These are phyloP conservation scores for Paradendryphiella salina DNA, from an alignment of 2,329 filamentous ascomycete genomes.

Conservation along the genomic window DNA sequence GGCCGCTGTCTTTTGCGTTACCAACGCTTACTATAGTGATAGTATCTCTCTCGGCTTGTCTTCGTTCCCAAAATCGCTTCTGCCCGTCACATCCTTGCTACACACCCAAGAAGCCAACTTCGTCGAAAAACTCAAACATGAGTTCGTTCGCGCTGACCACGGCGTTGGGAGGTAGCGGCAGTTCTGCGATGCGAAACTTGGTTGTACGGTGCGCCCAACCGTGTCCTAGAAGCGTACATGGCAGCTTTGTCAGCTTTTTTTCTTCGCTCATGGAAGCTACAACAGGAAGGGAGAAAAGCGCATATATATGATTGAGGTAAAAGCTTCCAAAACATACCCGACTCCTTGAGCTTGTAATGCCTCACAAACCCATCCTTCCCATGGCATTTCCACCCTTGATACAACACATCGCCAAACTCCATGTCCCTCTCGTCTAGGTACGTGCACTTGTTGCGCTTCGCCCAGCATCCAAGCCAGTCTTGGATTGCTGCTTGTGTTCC, in stretches of 20 bases:
- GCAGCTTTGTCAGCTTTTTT: constrained; percentile 6
- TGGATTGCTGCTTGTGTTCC: constrained; percentile 53
- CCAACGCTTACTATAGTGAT: background rate
- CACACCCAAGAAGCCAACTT: background rate
- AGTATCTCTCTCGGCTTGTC: too few relatives aligned
- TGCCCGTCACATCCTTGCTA: too few relatives aligned
- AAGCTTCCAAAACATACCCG: constrained; percentile 42
- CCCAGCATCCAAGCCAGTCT: constrained; percentile 50
- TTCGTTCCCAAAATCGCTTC: too few relatives aligned
- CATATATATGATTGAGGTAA: background rate
- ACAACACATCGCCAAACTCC: constrained; percentile 50
- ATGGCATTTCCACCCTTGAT: constrained; percentile 50
- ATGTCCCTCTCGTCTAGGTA: constrained; percentile 39
- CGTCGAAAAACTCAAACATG: constrained; percentile 53
- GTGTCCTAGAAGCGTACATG: constrained; percentile 44
- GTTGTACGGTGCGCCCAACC: constrained; percentile 53
- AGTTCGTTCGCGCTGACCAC: constrained; percentile 52
- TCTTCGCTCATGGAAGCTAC: background rate
- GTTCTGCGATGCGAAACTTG: constrained; percentile 50
- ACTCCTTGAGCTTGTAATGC: constrained; percentile 52
- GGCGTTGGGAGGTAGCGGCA: constrained; percentile 46
- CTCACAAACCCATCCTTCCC: constrained; percentile 45
- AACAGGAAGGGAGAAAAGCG: background rate
- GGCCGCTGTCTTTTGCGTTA: too few relatives aligned
- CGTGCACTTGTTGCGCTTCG: constrained; percentile 47